phyloP scores from a whole-genome alignment of 2,329 filamentous ascomycete species.

The Xylaria sp. region DNA sequence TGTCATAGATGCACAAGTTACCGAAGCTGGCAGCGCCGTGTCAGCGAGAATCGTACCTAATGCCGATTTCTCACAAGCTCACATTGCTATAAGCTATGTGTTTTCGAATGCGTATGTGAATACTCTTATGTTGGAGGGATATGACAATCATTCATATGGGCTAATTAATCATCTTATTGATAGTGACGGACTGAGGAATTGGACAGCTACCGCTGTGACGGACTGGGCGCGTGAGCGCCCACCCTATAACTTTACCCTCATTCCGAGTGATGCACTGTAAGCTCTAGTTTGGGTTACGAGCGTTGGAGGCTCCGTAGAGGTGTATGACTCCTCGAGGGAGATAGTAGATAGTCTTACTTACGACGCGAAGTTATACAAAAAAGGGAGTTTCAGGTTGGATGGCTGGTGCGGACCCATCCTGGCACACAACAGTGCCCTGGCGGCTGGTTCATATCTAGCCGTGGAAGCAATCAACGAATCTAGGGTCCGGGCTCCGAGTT shows the following conservation, averaged over 20 bases:
- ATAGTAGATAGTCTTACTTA: neutral
- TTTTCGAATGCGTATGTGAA: conserved; percentile 30
- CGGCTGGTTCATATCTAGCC: neutral
- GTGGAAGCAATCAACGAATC: neutral
- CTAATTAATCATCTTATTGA: no score
- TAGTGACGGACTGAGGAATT: conserved; percentile 13
- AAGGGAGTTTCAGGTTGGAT: neutral
- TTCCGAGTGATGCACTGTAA: conserved; percentile 12
- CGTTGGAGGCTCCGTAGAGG: neutral
- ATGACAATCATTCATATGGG: no score
- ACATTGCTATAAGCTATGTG: conserved; percentile 33
- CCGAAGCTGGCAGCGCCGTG: conserved; percentile 16
- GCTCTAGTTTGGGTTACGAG: no score
- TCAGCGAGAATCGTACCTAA: conserved; percentile 28
- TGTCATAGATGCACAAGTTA: neutral
- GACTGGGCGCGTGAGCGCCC: conserved; percentile 34
- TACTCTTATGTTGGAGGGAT: neutral
- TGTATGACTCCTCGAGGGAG: neutral
- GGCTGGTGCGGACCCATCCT: neutral
- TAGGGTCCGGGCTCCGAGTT: neutral
- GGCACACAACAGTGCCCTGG: neutral
- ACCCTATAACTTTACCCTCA: conserved; percentile 29
- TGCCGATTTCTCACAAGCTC: conserved; percentile 21
- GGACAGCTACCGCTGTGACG: conserved; percentile 25
- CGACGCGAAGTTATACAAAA: neutral